phyloP scores from a whole-genome alignment of 257 asterid species.

The Buddleja alternifolia region DNA sequence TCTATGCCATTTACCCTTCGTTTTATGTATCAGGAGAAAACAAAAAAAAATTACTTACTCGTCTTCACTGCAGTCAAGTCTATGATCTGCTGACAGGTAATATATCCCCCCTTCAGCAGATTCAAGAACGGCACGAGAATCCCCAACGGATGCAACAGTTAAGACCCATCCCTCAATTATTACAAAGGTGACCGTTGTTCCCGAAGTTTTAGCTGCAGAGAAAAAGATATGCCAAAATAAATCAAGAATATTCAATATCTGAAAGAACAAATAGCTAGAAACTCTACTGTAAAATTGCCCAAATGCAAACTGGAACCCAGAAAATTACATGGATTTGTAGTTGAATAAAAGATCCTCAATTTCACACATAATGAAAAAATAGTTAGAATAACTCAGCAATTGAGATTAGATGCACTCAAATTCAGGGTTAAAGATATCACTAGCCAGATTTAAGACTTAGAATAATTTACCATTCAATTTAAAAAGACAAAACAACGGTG shows the following conservation, averaged over 20 bases:
- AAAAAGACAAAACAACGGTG: background rate
- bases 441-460: background rate
- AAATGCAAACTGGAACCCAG: background rate
- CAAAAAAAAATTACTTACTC: slow-evolving; percentile 56
- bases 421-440: too few species aligned
- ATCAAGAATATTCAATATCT: background rate
- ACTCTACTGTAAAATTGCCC: slow-evolving; percentile 6
- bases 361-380: background rate
- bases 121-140: slow-evolving; percentile 76
- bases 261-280: background rate
- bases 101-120: slow-evolving; percentile 77
- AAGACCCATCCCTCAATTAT: slow-evolving; percentile 85
- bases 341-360: slow-evolving; percentile 8
- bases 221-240: background rate
- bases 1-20: background rate
- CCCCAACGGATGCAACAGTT: slow-evolving; percentile 89
- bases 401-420: background rate
- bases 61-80: slow-evolving; percentile 81
- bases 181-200: slow-evolving; percentile 84
- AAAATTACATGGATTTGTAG: slow-evolving; percentile 3
- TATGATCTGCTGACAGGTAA: slow-evolving; percentile 82
- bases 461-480: background rate
- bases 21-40: background rate
- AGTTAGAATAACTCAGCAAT: background rate
- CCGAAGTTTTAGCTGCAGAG: slow-evolving; percentile 73